Conservation (phyloP, 1,139 yeast genomes). For the Lodderomyces jiufengensis region DNA sequence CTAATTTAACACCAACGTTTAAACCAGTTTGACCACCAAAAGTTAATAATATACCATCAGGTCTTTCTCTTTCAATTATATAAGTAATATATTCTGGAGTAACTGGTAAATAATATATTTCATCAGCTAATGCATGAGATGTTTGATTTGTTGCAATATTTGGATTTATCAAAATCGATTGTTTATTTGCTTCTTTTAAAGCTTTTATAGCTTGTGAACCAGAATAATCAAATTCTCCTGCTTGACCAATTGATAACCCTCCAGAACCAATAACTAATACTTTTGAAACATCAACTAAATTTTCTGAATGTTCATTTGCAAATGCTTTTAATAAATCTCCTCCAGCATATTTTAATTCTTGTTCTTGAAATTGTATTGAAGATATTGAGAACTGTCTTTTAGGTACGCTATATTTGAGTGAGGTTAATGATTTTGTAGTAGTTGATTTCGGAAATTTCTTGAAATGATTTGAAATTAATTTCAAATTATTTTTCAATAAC, state of each 20-base stretch:
- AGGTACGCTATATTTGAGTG: too few species aligned
- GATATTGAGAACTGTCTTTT: too few species aligned
- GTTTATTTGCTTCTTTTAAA: conserved; percentile 80
- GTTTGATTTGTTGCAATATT: conserved; percentile 98
- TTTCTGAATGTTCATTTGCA: conserved; percentile 42
- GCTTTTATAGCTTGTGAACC: conserved; percentile 99
- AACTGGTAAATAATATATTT: conserved; percentile 91
- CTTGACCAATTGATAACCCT: conserved; percentile 97
- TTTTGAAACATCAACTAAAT: conserved; percentile 82
- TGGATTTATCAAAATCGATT: conserved; percentile 87
- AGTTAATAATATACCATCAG: conserved; percentile 91
- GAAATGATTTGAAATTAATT: too few species aligned
- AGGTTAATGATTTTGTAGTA: too few species aligned
- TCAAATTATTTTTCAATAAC: too few species aligned
- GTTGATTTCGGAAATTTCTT: too few species aligned
- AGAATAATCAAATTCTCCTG: conserved; percentile 98
- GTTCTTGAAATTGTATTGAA: conserved; percentile 1
- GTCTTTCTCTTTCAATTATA: conserved; percentile 91
- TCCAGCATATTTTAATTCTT: conserved; percentile 29
- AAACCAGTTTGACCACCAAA: conserved; percentile 99
- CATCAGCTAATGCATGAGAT: conserved; percentile 92
- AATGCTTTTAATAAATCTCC: conserved; percentile 38
- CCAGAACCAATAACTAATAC: conserved; percentile 97
- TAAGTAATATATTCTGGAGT: conserved; percentile 94
- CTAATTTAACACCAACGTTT: conserved; percentile 92